Conservation (phyloP, 495 filamentous ascomycete genomes). For the Ascodesmis nigricans region DNA sequence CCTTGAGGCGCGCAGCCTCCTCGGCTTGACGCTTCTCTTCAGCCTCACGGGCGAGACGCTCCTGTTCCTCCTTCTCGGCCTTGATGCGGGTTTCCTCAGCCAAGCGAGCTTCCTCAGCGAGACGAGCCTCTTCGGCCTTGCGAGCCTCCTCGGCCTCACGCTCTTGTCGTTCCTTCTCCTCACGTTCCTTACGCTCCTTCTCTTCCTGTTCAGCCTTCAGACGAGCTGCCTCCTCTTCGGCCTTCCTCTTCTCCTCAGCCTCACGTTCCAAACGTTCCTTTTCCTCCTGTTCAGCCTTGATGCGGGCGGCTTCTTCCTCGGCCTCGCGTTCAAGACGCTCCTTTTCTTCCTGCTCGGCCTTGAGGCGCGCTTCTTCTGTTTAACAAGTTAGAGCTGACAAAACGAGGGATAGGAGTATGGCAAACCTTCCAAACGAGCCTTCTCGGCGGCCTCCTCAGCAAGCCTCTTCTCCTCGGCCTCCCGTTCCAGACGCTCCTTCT, state of each 20-base stretch:
- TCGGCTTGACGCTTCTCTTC: neutral
- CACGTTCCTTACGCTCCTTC: conserved; percentile 1
- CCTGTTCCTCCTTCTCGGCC: neutral
- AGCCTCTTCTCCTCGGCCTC: neutral
- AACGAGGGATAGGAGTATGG: no score
- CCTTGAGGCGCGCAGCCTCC: neutral
- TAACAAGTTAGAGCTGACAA: no score
- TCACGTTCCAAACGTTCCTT: conserved; percentile 2
- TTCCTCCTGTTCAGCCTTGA: conserved; percentile 2
- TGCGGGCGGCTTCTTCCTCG: neutral
- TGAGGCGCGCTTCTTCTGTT: neutral
- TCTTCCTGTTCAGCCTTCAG: neutral
- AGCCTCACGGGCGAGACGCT: neutral
- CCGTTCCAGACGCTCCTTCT: neutral
- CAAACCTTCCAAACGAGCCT: neutral
- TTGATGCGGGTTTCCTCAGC: conserved; percentile 1
- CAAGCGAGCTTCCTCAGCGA: conserved; percentile 3
- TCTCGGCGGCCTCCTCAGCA: neutral
- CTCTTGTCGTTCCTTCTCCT: no score
- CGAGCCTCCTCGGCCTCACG: conserved; percentile 8
- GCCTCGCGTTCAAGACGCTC: conserved; percentile 3
- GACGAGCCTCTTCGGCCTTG: conserved; percentile 1
- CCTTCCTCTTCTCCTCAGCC: neutral
- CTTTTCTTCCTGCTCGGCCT: neutral
- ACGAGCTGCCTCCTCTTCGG: neutral